A percentile compares a stretch with the other conserved stretches of the same genome.
Conservation (phyloP, 2,329 filamentous ascomycete species). For the Botrytis fabae region DNA sequence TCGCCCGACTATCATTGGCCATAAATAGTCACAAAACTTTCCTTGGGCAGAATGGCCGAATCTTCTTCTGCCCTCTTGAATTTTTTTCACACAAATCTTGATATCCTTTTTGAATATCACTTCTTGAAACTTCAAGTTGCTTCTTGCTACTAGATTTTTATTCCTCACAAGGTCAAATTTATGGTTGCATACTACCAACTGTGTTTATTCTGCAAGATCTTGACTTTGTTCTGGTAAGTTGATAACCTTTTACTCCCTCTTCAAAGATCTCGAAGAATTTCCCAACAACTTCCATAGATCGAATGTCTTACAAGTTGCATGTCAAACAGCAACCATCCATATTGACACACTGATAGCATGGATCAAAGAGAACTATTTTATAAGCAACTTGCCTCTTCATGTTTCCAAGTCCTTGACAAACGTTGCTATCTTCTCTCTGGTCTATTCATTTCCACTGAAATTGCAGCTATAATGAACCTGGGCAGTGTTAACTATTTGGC, state of each 20-base stretch:
- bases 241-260: neutral
- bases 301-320: no score
- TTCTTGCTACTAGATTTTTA: fast-evolving
- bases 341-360: no score
- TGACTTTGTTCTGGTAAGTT: neutral
- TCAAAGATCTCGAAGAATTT: neutral
- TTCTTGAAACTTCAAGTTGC: neutral
- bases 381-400: neutral
- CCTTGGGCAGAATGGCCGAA: neutral
- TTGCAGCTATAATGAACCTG: no score
- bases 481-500: neutral
- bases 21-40: neutral
- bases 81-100: neutral
- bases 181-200: neutral
- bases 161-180: neutral
- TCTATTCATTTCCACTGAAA: neutral
- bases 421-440: neutral
- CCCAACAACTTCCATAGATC: fast-evolving
- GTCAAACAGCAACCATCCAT: neutral
- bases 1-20: neutral
- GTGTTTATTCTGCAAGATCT: neutral
- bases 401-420: neutral
- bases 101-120: neutral
- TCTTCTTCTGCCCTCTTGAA: neutral
- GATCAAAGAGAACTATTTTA: neutral